Base-by-base conservation (phyloP, 1,284 basidiomycete species). In the Pseudozyma tsukubaensis region DNA sequence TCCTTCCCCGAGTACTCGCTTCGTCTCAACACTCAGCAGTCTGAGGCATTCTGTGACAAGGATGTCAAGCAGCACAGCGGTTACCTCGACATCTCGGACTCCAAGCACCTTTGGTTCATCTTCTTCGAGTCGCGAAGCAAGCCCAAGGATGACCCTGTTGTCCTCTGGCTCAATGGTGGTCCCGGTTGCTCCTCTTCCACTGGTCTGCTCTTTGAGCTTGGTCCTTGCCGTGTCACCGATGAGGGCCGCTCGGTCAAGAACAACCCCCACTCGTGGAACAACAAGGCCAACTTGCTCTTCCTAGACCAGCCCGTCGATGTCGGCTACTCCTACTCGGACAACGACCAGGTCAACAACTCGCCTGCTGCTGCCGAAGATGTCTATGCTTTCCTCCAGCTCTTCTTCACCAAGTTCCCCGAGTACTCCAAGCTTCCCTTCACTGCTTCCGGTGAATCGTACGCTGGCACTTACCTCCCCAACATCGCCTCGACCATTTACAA, bases 111-210 rank as follows among this genome's bases (percentile, higher is more conserved):
- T 21, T 94, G 93, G 89, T 94, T 93, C 86, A 93, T 92, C 32
- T 92, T 93, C 87, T 94, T 94, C 79, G 93, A 95, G 86, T 89
- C 91, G 2, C 88, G 94, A 44, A 87, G 86, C 64, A 87, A 89
- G 29, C 93, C 94, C 1, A 86, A 88, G 54, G 87, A 89, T 50
- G 93, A 92, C 18, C 94, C 94, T 11, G 87, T 97, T 4, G 88
- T 94, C 32, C 87, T 97, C 59, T 96, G 94, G 94, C 87, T 95
- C 44, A 94, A 94, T 79, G 94, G 93, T 49, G 92, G 92, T 6
- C 92, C 92, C 14, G 92, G 83, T 55, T 78, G 81, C 69, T 84
- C 79, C 35, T 80, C 79, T 19, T 76, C 76, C 51, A 78, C 77
- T 40, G 83, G 83, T 88, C 73, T 92, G 89, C n/a, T 91, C 90